Percentiles rank a stretch among this genome's conserved stretches.
These are phyloP conservation scores for Tylopilus subfusipes DNA, from an alignment of 768 basidiomycete genomes.

Conservation along the genomic window DNA sequence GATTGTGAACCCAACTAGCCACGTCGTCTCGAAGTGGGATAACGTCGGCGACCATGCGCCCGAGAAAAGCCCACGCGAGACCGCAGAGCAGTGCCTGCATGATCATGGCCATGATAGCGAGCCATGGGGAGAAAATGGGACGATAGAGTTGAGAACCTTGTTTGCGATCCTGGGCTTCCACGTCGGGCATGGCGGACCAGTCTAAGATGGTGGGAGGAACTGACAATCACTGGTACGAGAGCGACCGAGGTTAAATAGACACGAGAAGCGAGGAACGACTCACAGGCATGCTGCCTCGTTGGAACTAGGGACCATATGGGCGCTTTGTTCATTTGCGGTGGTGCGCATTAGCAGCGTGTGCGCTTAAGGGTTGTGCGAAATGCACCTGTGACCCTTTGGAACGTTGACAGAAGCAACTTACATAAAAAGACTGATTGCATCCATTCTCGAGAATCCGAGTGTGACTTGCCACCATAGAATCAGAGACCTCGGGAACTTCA, in stretches of 20 bases:
- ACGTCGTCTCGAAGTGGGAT: neutral
- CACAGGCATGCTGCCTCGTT: neutral
- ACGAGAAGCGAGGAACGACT: neutral
- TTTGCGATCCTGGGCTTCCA: neutral
- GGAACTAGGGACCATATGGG: neutral
- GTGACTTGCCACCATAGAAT: too few species aligned
- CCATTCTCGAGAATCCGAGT: too few species aligned
- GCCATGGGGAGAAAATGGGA: neutral
- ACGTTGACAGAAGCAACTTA: too few species aligned
- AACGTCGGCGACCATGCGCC: too few species aligned
- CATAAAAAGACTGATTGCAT: too few species aligned
- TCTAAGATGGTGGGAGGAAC: neutral
- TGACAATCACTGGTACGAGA: too few species aligned
- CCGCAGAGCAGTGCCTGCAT: neutral
- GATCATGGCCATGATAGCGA: neutral
- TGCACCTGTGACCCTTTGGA: too few species aligned
- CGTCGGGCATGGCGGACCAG: neutral
- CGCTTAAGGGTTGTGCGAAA: neutral
- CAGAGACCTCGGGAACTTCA: too few species aligned
- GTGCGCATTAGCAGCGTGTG: neutral
- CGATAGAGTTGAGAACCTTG: neutral
- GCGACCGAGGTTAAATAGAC: neutral
- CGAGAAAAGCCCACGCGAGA: neutral
- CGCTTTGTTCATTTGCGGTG: too few species aligned
- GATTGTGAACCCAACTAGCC: neutral